Base-by-base conservation (phyloP, 768 basidiomycete genomes). In the Boletus pseudopeckii region DNA sequence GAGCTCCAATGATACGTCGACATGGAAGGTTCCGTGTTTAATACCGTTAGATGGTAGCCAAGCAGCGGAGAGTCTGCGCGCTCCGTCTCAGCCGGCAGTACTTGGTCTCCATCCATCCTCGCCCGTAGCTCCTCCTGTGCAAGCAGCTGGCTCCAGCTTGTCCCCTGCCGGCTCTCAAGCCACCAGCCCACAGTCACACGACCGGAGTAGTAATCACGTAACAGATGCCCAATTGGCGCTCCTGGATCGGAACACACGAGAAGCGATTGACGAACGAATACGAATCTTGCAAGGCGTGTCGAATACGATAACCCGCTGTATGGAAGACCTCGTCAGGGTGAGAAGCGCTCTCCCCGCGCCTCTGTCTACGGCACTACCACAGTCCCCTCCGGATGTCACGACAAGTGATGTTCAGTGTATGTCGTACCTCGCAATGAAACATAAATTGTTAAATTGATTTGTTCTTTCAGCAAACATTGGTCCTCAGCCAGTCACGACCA, bases 231-330 rank as follows among this genome's bases (percentile, higher is more conserved):
- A 92, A 61, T 74, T 93, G 13, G 73, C 77, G 17, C 70, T 76
- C 18, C 72, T 92, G 70, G 89, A 92, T 57, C 72, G 62, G 26
- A 65, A 86, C 37, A 91, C 90, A 26, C 76, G 89, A 50, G 88
- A 90, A 59, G 87, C 88, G 7, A 88, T 97, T 45, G 90, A 94
- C 59, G 91, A 93, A 62, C 81, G 92, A 50, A 70, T 98, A 56
- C 77, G 83, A 40, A 79, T 92, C 37, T 72, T 98, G 36, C 86
- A 92, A 70, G 80, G 83, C 17, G 86, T 95, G 37, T 90, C 92
- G 37, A 76, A 76, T 36, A 80, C 84, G 4, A 75, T 93, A n/a
- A 82, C 82, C 64, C 77, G 79, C 18, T 86, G 91, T 61, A 79
- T 91, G 50, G 86, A 89, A 58, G 91, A 97, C 60, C 76, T 97